These are phyloP conservation scores for Elaphomyces granulatus DNA, from an alignment of 495 filamentous ascomycete genomes.

Conservation along the genomic window DNA sequence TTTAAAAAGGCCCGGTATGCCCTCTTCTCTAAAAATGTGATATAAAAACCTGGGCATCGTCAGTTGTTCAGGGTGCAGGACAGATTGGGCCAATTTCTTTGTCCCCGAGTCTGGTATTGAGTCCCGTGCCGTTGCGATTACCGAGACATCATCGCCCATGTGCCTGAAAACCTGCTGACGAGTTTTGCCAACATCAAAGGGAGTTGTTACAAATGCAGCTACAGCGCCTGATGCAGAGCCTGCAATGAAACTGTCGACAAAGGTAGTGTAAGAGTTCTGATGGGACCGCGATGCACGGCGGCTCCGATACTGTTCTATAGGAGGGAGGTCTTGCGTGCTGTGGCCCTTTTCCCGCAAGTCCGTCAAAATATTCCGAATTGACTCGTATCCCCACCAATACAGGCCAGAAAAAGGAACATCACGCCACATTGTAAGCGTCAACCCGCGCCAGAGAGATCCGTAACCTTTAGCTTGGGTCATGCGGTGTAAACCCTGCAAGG, in stretches of 20 bases:
- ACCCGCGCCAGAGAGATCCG: constrained; percentile 76
- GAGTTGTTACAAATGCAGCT: constrained; percentile 81
- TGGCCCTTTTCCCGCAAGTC: constrained; percentile 43
- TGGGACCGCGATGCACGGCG: constrained; percentile 30
- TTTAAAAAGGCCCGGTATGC: constrained; percentile 63
- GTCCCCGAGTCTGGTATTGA: constrained; percentile 2
- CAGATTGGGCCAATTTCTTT: constrained; percentile 9
- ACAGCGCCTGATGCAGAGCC: constrained; percentile 70
- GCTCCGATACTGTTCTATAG: constrained; percentile 1
- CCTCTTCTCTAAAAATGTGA: constrained; percentile 81
- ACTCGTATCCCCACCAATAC: constrained; percentile 97
- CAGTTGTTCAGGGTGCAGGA: constrained; percentile 50
- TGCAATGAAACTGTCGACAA: constrained; percentile 77
- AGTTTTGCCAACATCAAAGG: constrained; percentile 96
- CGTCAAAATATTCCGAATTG: constrained; percentile 49
- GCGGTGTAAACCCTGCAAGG: constrained; percentile 54
- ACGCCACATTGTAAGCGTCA: constrained; percentile 86
- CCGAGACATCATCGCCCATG: constrained; percentile 28
- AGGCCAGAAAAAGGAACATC: constrained; percentile 94
- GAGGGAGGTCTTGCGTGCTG: constrained; percentile 1
- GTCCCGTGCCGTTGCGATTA: constrained; percentile 3
- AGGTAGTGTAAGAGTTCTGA: constrained; percentile 43
- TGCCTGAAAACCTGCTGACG: constrained; percentile 67
- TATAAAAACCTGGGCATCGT: constrained; percentile 64
- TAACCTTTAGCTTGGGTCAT: constrained; percentile 71